Conservation (phyloP, 306 rosid genomes). For the Trifolium repens region DNA sequence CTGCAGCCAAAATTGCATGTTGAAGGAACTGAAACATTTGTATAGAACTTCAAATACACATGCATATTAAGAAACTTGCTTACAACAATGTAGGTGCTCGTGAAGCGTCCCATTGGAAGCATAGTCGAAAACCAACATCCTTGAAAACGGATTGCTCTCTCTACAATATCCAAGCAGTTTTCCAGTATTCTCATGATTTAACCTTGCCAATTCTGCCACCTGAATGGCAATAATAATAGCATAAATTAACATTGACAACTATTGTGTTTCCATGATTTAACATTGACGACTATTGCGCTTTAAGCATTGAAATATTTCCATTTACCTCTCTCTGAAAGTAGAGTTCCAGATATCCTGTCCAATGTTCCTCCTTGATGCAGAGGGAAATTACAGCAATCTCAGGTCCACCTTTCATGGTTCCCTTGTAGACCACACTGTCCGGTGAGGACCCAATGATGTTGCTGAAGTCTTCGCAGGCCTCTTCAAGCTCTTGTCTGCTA, state of each 20-base stretch:
- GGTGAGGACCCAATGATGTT: slow-evolving; percentile 98
- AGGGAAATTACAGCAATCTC: slow-evolving; percentile 95
- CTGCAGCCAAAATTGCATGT: slow-evolving; percentile 49
- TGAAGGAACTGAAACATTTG: slow-evolving; percentile 40
- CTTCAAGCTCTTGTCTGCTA: slow-evolving; percentile 94
- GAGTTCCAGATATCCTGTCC: slow-evolving; percentile 93
- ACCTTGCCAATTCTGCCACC: slow-evolving; percentile 91
- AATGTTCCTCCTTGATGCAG: slow-evolving; percentile 84
- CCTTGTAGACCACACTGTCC: slow-evolving; percentile 94
- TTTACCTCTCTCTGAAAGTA: slow-evolving; percentile 94
- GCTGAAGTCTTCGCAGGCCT: slow-evolving; percentile 98
- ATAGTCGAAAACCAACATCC: slow-evolving; percentile 95
- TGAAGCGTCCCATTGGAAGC: slow-evolving; percentile 92
- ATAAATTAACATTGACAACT: slow-evolving; percentile 8
- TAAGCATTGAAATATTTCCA: slow-evolving; percentile 36
- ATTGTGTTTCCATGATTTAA: neutral
- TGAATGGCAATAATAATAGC: slow-evolving; percentile 43
- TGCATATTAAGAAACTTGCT: slow-evolving; percentile 43
- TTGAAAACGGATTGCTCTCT: slow-evolving; percentile 84
- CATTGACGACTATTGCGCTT: slow-evolving; percentile 10
- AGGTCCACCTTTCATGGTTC: slow-evolving; percentile 88
- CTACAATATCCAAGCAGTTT: slow-evolving; percentile 89
- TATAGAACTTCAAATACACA: neutral
- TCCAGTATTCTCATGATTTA: slow-evolving; percentile 79
- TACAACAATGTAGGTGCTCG: slow-evolving; percentile 92